phyloP scores from a whole-genome alignment of 116 monocot species.

The Trichopus zeylanicus region DNA sequence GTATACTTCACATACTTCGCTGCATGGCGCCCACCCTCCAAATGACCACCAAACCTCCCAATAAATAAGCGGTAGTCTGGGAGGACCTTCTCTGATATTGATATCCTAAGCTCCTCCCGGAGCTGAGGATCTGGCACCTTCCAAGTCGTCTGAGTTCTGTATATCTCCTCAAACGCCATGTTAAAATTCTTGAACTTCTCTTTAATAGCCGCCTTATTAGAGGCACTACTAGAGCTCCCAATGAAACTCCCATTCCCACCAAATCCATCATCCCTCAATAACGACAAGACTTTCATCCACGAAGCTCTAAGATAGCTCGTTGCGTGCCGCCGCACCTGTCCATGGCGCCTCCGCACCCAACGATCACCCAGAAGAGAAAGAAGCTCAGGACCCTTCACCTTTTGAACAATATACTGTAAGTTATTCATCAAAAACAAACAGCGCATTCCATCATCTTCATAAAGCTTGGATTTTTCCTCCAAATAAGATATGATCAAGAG shows the following conservation, averaged over 20 bases:
- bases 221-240: conserved; percentile 14
- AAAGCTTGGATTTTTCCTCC: conserved; percentile 74
- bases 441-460: conserved; percentile 57
- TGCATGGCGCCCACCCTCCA: conserved; percentile 28
- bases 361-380: conserved; percentile 29
- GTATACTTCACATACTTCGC: conserved; percentile 52
- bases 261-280: conserved; percentile 37
- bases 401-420: conserved; percentile 46
- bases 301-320: conserved; percentile 44
- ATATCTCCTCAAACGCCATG: conserved; percentile 56
- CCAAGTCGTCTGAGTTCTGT: conserved; percentile 58
- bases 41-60: conserved; percentile 24
- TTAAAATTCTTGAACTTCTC: conserved; percentile 62
- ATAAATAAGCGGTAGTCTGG: conserved; percentile 61
- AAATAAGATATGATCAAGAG: conserved; percentile 13
- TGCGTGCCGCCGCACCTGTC: conserved; percentile 30
- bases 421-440: conserved; percentile 63
- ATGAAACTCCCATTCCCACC: conserved; percentile 17
- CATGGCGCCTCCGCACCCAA: conserved; percentile 34
- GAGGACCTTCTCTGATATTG: conserved; percentile 40
- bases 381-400: conserved; percentile 36
- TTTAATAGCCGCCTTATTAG: conserved; percentile 36
- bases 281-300: conserved; percentile 37
- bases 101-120: conserved; percentile 54
- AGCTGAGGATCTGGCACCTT: conserved; percentile 30